Conservation (phyloP, 306 rosid species). For the Cucurbita pepo region DNA sequence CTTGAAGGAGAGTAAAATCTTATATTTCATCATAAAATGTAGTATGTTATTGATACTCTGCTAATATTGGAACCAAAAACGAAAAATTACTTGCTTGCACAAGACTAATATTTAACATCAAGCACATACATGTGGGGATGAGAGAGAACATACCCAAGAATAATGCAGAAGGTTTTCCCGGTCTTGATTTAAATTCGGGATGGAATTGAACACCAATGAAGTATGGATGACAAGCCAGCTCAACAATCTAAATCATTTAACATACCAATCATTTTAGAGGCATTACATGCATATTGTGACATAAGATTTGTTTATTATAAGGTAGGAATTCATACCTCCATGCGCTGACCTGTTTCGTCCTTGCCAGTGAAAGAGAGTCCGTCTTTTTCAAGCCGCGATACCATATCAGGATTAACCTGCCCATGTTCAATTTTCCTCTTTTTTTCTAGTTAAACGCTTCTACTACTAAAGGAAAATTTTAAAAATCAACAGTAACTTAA, state of each 20-base stretch:
- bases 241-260: constrained; percentile 44
- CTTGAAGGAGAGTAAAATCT: not conserved
- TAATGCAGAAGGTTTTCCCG: constrained; percentile 65
- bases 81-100: not conserved
- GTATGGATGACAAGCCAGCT: constrained; percentile 74
- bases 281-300: not conserved
- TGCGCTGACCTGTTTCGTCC: constrained; percentile 28
- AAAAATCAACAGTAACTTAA: too few relatives aligned
- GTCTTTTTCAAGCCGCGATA: constrained; percentile 22
- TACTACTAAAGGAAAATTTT: not conserved
- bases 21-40: not conserved
- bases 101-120: not conserved
- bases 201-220: constrained; percentile 86
- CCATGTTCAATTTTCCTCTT: too few relatives aligned
- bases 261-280: not conserved
- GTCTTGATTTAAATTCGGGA: constrained; percentile 91
- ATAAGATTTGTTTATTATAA: not conserved
- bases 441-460: not conserved
- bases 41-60: not conserved
- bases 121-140: not conserved
- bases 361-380: constrained; percentile 31
- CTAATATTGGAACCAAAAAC: not conserved
- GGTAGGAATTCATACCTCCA: constrained; percentile 21
- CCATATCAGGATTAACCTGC: constrained; percentile 41
- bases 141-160: constrained; percentile 46